phyloP scores from a whole-genome alignment of 1,284 basidiomycete species.

The Volvariella surrecta region DNA sequence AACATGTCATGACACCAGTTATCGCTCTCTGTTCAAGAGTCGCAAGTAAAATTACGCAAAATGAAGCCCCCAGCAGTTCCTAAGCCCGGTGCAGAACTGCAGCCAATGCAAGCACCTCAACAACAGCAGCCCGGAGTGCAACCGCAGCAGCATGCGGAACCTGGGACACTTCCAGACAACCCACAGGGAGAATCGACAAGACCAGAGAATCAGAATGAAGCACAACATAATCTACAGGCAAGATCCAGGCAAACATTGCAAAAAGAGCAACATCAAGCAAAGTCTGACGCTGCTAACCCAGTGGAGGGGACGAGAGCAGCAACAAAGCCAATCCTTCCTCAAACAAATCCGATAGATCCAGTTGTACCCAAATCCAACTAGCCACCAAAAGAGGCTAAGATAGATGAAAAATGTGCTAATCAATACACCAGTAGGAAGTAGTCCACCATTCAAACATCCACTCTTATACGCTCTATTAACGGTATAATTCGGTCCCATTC shows the following conservation, averaged over 20 bases:
- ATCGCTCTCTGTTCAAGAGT: constrained; percentile 73
- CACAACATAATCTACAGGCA: no score
- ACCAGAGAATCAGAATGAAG: no score
- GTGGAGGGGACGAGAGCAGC: neutral
- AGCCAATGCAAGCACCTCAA: no score
- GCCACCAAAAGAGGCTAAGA: constrained; percentile 12
- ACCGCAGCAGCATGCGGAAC: no score
- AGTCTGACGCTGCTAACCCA: no score
- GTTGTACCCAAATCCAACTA: constrained; percentile 1
- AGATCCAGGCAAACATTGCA: no score
- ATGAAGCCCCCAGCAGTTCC: constrained; percentile 6
- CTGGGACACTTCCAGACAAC: no score
- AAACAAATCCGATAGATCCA: neutral
- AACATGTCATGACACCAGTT: constrained; percentile 36
- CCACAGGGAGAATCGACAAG: no score
- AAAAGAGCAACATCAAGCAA: no score
- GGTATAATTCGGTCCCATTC: constrained; percentile 91
- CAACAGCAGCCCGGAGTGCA: neutral
- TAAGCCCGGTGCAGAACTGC: neutral
- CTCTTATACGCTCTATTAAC: constrained; percentile 78
- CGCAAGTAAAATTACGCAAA: constrained; percentile 48
- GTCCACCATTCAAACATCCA: constrained; percentile 46
- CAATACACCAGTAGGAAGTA: constrained; percentile 11
- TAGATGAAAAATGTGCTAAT: constrained; percentile 11
- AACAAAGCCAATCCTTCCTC: neutral